phyloP scores from a whole-genome alignment of 2,329 filamentous ascomycete genomes.

The Diaporthe humulicola region DNA sequence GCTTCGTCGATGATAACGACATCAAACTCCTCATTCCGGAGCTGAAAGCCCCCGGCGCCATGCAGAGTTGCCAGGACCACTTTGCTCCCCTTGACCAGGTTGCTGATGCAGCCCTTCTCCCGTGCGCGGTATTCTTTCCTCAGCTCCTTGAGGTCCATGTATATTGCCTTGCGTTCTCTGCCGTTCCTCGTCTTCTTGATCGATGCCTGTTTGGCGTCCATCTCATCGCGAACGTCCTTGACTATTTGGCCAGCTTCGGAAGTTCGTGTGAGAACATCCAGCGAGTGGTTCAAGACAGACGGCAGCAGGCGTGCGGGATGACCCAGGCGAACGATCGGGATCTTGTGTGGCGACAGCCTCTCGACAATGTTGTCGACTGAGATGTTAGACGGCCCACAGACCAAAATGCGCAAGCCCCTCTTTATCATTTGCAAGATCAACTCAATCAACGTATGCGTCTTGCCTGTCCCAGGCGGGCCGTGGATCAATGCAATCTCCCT shows the following conservation, averaged over 20 bases:
- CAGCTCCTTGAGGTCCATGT: constrained; percentile 85
- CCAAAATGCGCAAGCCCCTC: constrained; percentile 80
- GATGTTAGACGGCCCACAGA: constrained; percentile 98
- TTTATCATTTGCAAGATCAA: constrained; percentile 91
- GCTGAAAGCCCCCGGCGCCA: constrained; percentile 87
- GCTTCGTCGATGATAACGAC: constrained; percentile 97
- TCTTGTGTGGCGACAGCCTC: constrained; percentile 84
- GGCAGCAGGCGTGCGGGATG: constrained; percentile 93
- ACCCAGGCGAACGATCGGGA: constrained; percentile 89
- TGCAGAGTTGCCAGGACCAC: constrained; percentile 95
- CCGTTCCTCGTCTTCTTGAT: constrained; percentile 89
- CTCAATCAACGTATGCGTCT: constrained; percentile 96
- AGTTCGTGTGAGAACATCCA: constrained; percentile 91
- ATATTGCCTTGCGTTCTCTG: constrained; percentile 84
- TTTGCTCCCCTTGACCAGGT: constrained; percentile 81
- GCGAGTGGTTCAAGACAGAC: constrained; percentile 87
- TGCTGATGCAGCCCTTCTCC: constrained; percentile 84
- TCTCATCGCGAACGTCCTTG: constrained; percentile 89
- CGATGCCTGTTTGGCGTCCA: constrained; percentile 90
- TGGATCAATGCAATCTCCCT: constrained; percentile 91
- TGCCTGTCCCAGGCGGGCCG: constrained; percentile 94
- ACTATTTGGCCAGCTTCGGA: constrained; percentile 93
- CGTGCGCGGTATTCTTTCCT: constrained; percentile 90
- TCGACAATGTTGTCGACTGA: constrained; percentile 99
- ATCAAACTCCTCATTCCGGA: constrained; percentile 86